Conservation (phyloP, 441 rosid species). For the Gossypium gossypioides region DNA sequence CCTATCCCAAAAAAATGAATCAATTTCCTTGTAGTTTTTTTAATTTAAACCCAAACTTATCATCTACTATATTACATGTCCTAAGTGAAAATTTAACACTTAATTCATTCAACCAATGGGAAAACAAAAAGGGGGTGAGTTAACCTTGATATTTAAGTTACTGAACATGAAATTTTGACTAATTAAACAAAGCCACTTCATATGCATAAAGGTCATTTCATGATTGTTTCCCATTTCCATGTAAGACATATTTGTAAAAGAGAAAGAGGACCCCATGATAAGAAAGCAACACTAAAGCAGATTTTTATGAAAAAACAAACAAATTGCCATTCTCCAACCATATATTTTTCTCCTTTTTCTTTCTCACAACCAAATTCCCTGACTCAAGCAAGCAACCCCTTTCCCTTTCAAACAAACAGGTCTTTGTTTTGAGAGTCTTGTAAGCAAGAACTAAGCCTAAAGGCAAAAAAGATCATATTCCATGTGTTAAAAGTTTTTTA, state of each 20-base stretch:
- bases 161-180: not conserved
- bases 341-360: not conserved
- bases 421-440: not conserved
- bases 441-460: not conserved
- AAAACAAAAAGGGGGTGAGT: too few relatives aligned
- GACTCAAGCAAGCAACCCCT: slow-evolving; percentile 27
- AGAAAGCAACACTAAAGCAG: slow-evolving; percentile 32
- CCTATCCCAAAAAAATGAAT: slow-evolving; percentile 12
- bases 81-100: too few relatives aligned
- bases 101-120: too few relatives aligned
- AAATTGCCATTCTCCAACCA: not conserved
- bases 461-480: not conserved
- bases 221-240: slow-evolving; percentile 23
- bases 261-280: slow-evolving; percentile 30
- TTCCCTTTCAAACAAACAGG: slow-evolving; percentile 19
- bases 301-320: slow-evolving; percentile 19
- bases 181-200: not conserved
- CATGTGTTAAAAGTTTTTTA: not conserved
- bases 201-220: slow-evolving; percentile 15
- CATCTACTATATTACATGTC: not conserved
- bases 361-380: slow-evolving; percentile 19
- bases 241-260: slow-evolving; percentile 34
- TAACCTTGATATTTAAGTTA: not conserved
- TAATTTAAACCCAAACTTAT: not conserved
- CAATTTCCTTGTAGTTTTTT: not conserved